Conservation (phyloP, 2,329 filamentous ascomycete species). For the Talaromyces islandicus region DNA sequence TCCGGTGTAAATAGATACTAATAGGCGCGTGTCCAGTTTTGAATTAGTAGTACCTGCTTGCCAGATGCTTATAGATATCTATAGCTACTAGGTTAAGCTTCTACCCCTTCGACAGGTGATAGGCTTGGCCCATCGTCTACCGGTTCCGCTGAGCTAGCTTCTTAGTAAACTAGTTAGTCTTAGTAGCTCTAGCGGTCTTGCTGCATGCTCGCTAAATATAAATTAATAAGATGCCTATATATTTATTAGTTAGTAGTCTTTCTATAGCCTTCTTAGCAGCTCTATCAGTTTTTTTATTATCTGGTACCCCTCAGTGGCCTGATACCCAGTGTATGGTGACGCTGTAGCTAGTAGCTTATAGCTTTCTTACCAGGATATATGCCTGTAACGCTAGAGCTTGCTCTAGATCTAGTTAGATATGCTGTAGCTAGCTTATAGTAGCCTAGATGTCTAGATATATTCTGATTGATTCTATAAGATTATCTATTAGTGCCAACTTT, state of each 20-base stretch:
- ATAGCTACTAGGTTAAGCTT: neutral
- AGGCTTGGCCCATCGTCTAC: neutral
- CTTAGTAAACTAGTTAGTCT: too few species aligned
- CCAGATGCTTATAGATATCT: neutral
- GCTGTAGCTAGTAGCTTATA: neutral
- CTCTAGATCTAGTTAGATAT: neutral
- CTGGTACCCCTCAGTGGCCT: slow-evolving; percentile 8
- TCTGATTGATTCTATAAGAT: neutral
- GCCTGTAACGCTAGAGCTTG: neutral
- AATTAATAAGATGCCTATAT: too few species aligned
- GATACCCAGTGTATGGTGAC: slow-evolving; percentile 11
- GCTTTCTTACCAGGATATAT: neutral
- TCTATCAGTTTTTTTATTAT: neutral
- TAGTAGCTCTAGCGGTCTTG: too few species aligned
- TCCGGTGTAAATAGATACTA: slow-evolving; percentile 1
- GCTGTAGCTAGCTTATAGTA: too few species aligned
- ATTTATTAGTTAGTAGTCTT: too few species aligned
- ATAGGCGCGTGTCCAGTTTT: slow-evolving; percentile 3
- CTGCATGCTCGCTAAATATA: too few species aligned
- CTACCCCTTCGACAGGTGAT: neutral
- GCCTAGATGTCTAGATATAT: neutral
- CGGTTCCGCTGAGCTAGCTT: too few species aligned
- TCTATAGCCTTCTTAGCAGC: too few species aligned
- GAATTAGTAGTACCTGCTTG: neutral
- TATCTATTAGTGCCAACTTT: neutral